Evolutionary conservation across 768 basidiomycete genomes (phyloP).

Genomic region (Lentinus brumalis): DNA sequence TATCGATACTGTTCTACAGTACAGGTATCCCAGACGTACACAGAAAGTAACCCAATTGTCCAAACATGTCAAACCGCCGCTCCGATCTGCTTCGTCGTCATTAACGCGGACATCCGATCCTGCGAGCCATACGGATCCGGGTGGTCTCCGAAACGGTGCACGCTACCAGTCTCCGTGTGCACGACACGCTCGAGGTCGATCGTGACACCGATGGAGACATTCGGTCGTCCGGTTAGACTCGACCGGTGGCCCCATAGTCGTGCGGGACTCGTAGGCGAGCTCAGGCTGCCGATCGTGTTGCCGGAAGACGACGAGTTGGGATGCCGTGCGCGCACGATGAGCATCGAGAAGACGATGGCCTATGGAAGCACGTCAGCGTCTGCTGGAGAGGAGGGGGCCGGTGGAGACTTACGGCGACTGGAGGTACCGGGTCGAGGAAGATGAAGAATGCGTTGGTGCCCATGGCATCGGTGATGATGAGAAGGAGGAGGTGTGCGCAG

Average conservation of each 20-base stretch:
- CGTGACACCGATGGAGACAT: background rate
- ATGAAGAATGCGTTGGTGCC: conserved; percentile 12
- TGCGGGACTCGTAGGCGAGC: background rate
- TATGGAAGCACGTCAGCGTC: background rate
- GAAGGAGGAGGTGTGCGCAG: conserved; percentile 1
- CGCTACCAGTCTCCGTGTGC: background rate
- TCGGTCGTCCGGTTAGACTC: background rate
- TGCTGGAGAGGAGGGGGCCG: background rate
- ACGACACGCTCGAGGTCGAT: background rate
- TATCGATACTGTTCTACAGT: too few relatives aligned
- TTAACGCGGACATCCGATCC: background rate
- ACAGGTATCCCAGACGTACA: too few relatives aligned
- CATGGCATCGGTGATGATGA: conserved; percentile 6
- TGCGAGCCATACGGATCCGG: background rate
- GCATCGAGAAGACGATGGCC: conserved; percentile 12
- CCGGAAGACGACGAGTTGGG: background rate
- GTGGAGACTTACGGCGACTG: background rate
- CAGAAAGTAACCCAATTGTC: too few relatives aligned
- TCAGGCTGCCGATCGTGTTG: background rate
- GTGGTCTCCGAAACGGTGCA: background rate
- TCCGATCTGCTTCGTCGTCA: background rate
- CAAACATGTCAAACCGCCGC: too few relatives aligned
- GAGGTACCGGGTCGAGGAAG: conserved; percentile 11
- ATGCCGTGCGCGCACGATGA: conserved; percentile 8
- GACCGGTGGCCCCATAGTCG: background rate